Evolutionary conservation across 768 basidiomycete genomes (phyloP).

Genomic region (Grammothele lineata): DNA sequence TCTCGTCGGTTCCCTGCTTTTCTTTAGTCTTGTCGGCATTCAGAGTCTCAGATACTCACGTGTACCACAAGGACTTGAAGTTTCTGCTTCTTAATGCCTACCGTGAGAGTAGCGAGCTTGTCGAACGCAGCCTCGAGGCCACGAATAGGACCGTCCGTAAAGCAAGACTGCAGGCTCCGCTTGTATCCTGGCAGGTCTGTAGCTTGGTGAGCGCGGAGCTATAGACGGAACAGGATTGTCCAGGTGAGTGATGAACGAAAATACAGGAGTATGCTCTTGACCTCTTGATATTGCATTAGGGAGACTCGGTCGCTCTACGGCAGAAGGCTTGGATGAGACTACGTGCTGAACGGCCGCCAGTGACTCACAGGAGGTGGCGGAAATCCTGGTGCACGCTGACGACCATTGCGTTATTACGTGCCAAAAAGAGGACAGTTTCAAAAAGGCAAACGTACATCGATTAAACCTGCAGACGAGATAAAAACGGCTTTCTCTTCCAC

Average conservation of each 20-base stretch:
- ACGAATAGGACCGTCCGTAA: constrained; percentile 22
- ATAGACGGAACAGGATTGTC: background rate
- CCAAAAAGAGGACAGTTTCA: too few relatives aligned
- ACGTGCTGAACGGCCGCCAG: background rate
- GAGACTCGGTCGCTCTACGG: background rate
- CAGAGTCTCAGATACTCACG: background rate
- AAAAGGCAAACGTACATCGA: too few relatives aligned
- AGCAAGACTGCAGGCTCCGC: constrained; percentile 59
- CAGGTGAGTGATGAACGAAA: background rate
- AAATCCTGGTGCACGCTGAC: too few relatives aligned
- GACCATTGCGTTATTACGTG: too few relatives aligned
- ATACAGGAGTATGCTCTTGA: background rate
- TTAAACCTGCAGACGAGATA: constrained; percentile 60
- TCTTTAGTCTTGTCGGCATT: background rate
- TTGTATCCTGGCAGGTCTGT: constrained; percentile 69
- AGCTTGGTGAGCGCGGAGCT: constrained; percentile 70
- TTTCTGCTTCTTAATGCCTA: background rate
- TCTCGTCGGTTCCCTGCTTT: constrained; percentile 54
- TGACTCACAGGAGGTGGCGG: background rate
- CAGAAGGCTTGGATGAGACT: background rate
- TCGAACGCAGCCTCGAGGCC: constrained; percentile 22
- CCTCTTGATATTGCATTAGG: constrained; percentile 11
- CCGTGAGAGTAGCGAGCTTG: constrained; percentile 7
- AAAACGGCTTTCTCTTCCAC: constrained; percentile 60
- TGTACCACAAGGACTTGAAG: constrained; percentile 17